phyloP scores from a whole-genome alignment of 176 grass and related monocot genomes.

The Musa acuminata region DNA sequence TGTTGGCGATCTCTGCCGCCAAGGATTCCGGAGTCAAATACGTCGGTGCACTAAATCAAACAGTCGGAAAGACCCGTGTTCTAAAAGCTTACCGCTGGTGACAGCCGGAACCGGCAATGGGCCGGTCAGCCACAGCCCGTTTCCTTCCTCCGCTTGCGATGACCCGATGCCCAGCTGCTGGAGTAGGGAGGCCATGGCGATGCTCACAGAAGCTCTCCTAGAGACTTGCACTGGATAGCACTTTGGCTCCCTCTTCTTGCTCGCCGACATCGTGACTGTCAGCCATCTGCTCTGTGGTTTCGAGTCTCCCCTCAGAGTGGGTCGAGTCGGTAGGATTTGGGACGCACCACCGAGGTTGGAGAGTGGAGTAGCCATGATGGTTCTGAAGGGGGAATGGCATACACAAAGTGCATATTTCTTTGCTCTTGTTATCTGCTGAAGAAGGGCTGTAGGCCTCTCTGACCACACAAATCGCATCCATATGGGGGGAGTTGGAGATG shows the following conservation, averaged over 20 bases:
- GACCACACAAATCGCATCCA: slow-evolving; percentile 29
- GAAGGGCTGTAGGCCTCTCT: background rate
- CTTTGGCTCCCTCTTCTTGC: background rate
- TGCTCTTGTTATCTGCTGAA: background rate
- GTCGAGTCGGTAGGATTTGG: slow-evolving; percentile 20
- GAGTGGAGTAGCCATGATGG: slow-evolving; percentile 44
- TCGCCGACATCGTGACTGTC: background rate
- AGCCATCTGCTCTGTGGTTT: background rate
- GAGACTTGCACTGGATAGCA: slow-evolving; percentile 5
- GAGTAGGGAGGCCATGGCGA: slow-evolving; percentile 34
- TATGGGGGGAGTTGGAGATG: background rate
- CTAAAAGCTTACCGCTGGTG: slow-evolving; percentile 33
- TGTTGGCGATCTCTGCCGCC: slow-evolving; percentile 47
- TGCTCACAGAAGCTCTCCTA: slow-evolving; percentile 28
- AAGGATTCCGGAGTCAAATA: background rate
- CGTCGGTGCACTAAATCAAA: background rate
- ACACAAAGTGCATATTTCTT: background rate
- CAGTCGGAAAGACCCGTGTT: background rate
- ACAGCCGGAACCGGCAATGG: slow-evolving; percentile 54
- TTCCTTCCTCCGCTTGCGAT: slow-evolving; percentile 32
- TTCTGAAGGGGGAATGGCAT: background rate
- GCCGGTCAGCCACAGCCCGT: slow-evolving; percentile 71
- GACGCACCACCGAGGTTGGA: slow-evolving; percentile 26
- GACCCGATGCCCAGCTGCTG: slow-evolving; percentile 10
- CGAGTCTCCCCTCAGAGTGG: background rate